A percentile compares a stretch with the other conserved stretches of the same genome.
These are phyloP conservation scores for Syzygium aromaticum DNA, from an alignment of 345 rosid species.

Conservation along the genomic window DNA sequence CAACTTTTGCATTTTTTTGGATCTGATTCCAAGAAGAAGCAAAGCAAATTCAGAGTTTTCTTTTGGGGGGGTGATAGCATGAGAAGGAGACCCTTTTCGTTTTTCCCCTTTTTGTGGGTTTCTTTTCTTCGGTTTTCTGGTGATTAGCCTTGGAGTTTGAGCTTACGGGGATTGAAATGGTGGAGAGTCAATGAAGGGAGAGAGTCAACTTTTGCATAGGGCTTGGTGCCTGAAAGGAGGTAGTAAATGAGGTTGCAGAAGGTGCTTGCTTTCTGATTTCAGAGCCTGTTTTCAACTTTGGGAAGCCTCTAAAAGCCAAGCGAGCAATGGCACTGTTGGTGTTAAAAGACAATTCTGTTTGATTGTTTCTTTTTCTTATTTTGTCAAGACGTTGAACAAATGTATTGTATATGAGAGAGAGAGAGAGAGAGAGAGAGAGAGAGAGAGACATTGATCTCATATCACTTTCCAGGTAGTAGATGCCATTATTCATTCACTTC, in stretches of 20 bases:
- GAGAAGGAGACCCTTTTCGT: not conserved
- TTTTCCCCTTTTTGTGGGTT: not conserved
- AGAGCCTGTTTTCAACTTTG: not conserved
- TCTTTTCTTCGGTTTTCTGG: conserved; percentile 2
- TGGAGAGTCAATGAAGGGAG: conserved; percentile 18
- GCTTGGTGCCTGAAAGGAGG: not conserved
- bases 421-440: not conserved
- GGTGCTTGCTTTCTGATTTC: not conserved
- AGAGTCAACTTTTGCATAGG: not conserved
- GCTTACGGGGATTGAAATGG: conserved; percentile 7
- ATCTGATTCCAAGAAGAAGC: not conserved
- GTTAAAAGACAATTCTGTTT: not conserved
- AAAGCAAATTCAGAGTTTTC: not conserved
- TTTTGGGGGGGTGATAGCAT: not conserved
- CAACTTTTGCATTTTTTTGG: not conserved
- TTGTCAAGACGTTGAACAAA: not conserved
- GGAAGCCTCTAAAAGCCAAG: not conserved
- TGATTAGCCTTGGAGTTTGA: conserved; percentile 15
- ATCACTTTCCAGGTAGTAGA: not conserved
- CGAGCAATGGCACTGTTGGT: not conserved
- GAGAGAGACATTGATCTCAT: not conserved
- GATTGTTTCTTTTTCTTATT: not conserved
- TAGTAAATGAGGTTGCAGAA: not conserved
- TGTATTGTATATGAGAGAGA: not conserved
- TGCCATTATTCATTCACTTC: not conserved